A percentile compares a stretch with the other conserved stretches of the same genome.
These are phyloP conservation scores for Aethionema arabicum DNA, from an alignment of 345 rosid genomes.

Conservation along the genomic window DNA sequence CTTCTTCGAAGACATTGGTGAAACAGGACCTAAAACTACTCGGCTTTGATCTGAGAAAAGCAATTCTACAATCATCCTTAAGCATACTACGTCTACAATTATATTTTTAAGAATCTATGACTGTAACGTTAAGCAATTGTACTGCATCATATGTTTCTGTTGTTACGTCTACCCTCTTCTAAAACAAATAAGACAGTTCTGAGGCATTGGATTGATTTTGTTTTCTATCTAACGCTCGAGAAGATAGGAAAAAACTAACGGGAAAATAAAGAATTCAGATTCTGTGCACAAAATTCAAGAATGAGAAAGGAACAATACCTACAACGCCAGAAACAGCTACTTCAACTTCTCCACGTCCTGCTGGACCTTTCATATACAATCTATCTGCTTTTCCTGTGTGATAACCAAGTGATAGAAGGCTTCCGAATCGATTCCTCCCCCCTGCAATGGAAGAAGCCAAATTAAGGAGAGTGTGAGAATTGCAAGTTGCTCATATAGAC, in stretches of 20 bases:
- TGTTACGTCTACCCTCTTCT: conserved; percentile 13
- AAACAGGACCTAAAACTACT: conserved; percentile 72
- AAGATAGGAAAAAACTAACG: not conserved
- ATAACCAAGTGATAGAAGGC: conserved; percentile 71
- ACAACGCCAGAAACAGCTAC: conserved; percentile 94
- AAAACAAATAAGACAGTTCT: not conserved
- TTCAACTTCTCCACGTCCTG: conserved; percentile 99
- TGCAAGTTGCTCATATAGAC: not conserved
- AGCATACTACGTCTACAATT: conserved; percentile 24
- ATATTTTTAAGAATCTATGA: conserved; percentile 1
- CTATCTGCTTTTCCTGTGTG: conserved; percentile 77
- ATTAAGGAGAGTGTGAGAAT: not conserved
- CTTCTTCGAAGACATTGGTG: conserved; percentile 73
- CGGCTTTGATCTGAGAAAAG: conserved; percentile 83
- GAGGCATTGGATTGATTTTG: not conserved
- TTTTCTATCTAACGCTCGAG: conserved; percentile 1
- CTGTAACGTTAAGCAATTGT: not conserved
- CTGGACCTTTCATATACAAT: conserved; percentile 95
- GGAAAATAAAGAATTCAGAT: not conserved
- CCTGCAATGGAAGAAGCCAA: conserved; percentile 40
- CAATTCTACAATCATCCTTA: conserved; percentile 35
- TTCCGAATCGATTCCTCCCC: conserved; percentile 81
- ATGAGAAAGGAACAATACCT: conserved; percentile 42
- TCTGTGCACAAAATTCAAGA: conserved; percentile 18
- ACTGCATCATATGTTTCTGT: conserved; percentile 7